Conservation (phyloP, 2,329 filamentous ascomycete species). For the Clarireedia paspali region DNA sequence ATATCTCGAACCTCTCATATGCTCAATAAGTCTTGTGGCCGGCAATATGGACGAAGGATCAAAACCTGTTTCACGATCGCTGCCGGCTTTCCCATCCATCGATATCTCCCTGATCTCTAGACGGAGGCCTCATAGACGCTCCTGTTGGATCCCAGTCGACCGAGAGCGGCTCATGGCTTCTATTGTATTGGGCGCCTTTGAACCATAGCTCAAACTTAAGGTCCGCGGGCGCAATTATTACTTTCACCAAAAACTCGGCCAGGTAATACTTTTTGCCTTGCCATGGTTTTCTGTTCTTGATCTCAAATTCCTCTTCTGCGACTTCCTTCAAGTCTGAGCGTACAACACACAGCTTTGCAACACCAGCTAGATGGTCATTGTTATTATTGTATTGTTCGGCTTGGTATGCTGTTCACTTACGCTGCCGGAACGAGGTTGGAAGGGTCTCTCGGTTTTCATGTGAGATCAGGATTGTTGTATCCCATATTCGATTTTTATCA, state of each 20-base stretch:
- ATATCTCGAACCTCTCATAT: no score
- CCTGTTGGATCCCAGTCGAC: slow-evolving; percentile 11
- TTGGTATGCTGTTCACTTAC: slow-evolving; percentile 22
- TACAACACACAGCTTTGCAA: slow-evolving; percentile 33
- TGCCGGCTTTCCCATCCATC: slow-evolving; percentile 3
- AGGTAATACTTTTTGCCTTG: slow-evolving; percentile 33
- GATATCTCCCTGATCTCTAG: not conserved
- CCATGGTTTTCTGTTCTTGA: slow-evolving; percentile 33
- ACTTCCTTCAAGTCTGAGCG: slow-evolving; percentile 36
- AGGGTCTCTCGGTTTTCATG: slow-evolving; percentile 32
- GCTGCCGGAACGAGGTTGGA: slow-evolving; percentile 32
- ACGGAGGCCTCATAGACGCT: slow-evolving; percentile 1
- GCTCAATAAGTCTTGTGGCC: no score
- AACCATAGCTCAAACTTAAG: slow-evolving; percentile 41
- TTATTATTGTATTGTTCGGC: not conserved
- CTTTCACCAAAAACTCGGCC: slow-evolving; percentile 42
- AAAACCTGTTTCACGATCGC: not conserved
- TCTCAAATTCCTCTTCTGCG: slow-evolving; percentile 32
- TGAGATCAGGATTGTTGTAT: slow-evolving; percentile 34
- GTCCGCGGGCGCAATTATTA: slow-evolving; percentile 48
- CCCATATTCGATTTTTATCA: slow-evolving; percentile 32
- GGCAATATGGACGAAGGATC: no score
- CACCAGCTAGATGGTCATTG: slow-evolving; percentile 26
- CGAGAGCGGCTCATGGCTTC: slow-evolving; percentile 10
- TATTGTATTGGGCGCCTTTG: slow-evolving; percentile 29